phyloP scores from a whole-genome alignment of 2,329 filamentous ascomycete species.

The Neonectria ditissima region DNA sequence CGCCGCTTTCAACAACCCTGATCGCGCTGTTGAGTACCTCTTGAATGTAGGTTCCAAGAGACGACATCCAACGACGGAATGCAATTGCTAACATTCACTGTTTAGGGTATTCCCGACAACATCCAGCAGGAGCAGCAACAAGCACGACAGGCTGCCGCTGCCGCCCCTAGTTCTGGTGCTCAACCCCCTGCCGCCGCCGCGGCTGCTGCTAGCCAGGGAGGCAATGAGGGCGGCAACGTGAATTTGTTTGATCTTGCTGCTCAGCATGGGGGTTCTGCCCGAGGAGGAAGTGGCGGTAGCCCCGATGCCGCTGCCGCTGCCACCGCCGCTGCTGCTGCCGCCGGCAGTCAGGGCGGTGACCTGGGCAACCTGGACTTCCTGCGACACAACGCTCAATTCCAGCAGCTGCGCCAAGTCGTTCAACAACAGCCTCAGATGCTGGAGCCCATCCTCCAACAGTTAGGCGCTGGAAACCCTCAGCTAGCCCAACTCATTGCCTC shows the following conservation, averaged over 20 bases:
- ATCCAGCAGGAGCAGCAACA: conserved; percentile 77
- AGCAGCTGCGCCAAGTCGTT: conserved; percentile 95
- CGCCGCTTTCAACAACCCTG: conserved; percentile 95
- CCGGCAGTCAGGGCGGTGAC: conserved; percentile 64
- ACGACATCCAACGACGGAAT: conserved; percentile 3
- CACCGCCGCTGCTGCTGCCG: conserved; percentile 60
- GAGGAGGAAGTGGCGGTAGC: conserved; percentile 55
- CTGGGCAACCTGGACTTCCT: conserved; percentile 91
- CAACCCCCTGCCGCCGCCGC: conserved; percentile 51
- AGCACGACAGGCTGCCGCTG: conserved; percentile 53
- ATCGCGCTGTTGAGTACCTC: conserved; percentile 96
- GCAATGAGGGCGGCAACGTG: conserved; percentile 76
- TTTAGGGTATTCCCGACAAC: conserved; percentile 89
- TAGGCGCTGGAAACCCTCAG: conserved; percentile 93
- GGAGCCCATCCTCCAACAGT: conserved; percentile 96
- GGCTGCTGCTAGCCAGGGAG: conserved; percentile 56
- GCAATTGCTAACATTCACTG: conserved; percentile 24
- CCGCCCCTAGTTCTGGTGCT: conserved; percentile 40
- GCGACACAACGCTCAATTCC: conserved; percentile 95
- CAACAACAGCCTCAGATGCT: conserved; percentile 99
- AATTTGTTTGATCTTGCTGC: conserved; percentile 96
- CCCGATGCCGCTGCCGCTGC: conserved; percentile 56
- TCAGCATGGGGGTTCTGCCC: conserved; percentile 69
- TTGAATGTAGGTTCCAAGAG: conserved; percentile 73
- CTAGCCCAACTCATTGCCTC: conserved; percentile 91